Evolutionary conservation across 176 grass and related monocot genomes (phyloP), one percentile per base, ranked within the genome.

Genomic region (bread wheat (Triticum aestivum)): DNA sequence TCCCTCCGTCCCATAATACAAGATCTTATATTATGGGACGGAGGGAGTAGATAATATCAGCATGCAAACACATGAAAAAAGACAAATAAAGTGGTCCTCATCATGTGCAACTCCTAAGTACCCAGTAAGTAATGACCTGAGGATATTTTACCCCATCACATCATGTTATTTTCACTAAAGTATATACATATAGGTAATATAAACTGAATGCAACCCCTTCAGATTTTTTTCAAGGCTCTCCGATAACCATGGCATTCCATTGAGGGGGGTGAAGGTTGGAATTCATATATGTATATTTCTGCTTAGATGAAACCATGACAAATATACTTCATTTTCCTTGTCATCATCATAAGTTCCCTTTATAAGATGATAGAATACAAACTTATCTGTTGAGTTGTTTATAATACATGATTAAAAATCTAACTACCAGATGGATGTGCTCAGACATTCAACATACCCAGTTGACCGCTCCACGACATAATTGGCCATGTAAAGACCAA

Each of bases 401-500:
- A 82, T 72, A 61, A 61, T 74, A 30, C 52, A 42, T 42, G 61
- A 38, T 4, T 42, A 27, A 63, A 65, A 37, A 54, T 13, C 62
- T 71, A 12, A 87, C 3, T 82, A 52, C 65, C 13, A 58, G 17
- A 86, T 45, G 49, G 54, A 61, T 79, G 64, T 75, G 62, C 38
- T 58, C 49, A 88, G 51, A 90, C 21, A 88, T 37, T 65, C 65
- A 9, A 37, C 88, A 85, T 98, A 98, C 96, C 96, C 96, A n/a
- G 96, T 93, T 70, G 94, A 98, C 29, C 93, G 84, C 63, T 98
- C 96, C 18, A 98, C 89, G 2, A 98, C 96, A 92, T 94, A 98
- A 91, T 98, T 93, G 65, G 96, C 96, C 34, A 98, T 93, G 83
- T 95, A 98, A 79, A 98, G 96, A 34, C 96, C 94, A 75, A 98